A percentile compares a stretch with the other conserved stretches of the same genome.
phyloP scores from a whole-genome alignment of 441 rosid species.

The Dalechampia spathulata region DNA sequence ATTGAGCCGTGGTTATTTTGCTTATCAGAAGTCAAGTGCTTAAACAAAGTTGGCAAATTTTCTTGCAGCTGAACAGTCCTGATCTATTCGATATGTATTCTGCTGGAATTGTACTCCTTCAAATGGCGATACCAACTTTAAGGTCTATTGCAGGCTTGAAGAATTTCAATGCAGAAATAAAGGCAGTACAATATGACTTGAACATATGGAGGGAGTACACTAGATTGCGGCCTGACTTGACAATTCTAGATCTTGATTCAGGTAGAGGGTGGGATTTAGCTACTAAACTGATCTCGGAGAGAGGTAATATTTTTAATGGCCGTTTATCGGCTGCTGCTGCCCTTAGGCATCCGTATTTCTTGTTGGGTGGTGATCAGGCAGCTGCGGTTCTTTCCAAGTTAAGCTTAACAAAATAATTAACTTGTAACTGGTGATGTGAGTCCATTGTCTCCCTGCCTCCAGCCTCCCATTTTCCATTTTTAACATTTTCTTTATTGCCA shows the following conservation, averaged over 20 bases:
- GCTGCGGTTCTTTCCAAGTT: slow-evolving; percentile 79
- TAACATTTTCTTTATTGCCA: too few species aligned
- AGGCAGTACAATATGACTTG: slow-evolving; percentile 49
- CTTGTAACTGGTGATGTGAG: slow-evolving; percentile 11
- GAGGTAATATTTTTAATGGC: slow-evolving; percentile 71
- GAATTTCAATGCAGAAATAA: slow-evolving; percentile 79
- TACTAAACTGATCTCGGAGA: slow-evolving; percentile 68
- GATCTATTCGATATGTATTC: slow-evolving; percentile 92
- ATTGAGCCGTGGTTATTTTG: too few species aligned
- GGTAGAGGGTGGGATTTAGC: slow-evolving; percentile 97
- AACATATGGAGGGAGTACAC: slow-evolving; percentile 69
- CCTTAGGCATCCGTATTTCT: slow-evolving; percentile 89
- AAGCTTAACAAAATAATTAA: slow-evolving; percentile 50
- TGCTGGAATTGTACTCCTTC: slow-evolving; percentile 82
- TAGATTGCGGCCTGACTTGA: slow-evolving; percentile 68
- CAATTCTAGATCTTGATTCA: slow-evolving; percentile 76
- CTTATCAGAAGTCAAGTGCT: slow-evolving; percentile 74
- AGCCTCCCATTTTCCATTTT: too few species aligned
- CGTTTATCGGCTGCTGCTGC: slow-evolving; percentile 94
- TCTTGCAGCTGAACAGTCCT: slow-evolving; percentile 82
- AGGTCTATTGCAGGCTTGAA: slow-evolving; percentile 64
- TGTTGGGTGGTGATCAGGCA: slow-evolving; percentile 91
- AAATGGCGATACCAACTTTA: slow-evolving; percentile 83
- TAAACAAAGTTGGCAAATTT: slow-evolving; percentile 44
- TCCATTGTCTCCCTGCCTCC: slow-evolving; percentile 3